Conservation (phyloP, 2,329 filamentous ascomycete species). For the Blastomyces parvus region DNA sequence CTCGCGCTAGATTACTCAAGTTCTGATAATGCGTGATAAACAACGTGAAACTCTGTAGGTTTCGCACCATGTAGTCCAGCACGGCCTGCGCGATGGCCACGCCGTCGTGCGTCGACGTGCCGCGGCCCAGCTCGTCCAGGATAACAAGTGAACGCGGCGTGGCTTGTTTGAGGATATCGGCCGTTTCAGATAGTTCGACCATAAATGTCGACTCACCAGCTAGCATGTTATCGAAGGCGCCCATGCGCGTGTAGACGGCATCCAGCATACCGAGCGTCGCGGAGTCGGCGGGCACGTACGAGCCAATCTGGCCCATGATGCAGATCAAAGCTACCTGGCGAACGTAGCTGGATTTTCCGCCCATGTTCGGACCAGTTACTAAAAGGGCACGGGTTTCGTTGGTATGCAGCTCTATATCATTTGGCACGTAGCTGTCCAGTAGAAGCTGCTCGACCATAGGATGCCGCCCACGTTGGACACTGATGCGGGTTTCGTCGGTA, state of each 20-base stretch:
- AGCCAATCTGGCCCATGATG: constrained; percentile 91
- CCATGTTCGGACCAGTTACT: constrained; percentile 97
- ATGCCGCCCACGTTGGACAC: constrained; percentile 68
- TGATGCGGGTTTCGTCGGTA: constrained; percentile 56
- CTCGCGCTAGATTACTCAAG: constrained; percentile 61
- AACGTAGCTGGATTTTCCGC: constrained; percentile 96
- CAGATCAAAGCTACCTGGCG: constrained; percentile 82
- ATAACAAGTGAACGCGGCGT: constrained; percentile 79
- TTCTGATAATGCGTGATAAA: constrained; percentile 99
- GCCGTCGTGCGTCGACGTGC: constrained; percentile 90
- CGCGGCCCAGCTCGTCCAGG: constrained; percentile 86
- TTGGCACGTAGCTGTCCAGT: constrained; percentile 80
- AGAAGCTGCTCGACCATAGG: constrained; percentile 93
- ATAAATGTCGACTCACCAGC: constrained; percentile 94
- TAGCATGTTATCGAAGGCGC: constrained; percentile 91
- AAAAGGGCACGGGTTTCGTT: constrained; percentile 63
- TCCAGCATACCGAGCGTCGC: constrained; percentile 74
- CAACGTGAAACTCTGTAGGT: constrained; percentile 67
- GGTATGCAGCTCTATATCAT: constrained; percentile 64
- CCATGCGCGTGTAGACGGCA: constrained; percentile 90
- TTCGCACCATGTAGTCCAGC: constrained; percentile 68
- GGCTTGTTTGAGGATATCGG: constrained; percentile 79
- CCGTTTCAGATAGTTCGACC: constrained; percentile 91
- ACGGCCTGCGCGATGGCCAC: constrained; percentile 93
- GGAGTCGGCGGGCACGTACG: constrained; percentile 74